A percentile compares a stretch with the other conserved stretches of the same genome.
Evolutionary conservation across 2,329 filamentous ascomycete species (phyloP).

Genomic region (Calonectria leucothoes): DNA sequence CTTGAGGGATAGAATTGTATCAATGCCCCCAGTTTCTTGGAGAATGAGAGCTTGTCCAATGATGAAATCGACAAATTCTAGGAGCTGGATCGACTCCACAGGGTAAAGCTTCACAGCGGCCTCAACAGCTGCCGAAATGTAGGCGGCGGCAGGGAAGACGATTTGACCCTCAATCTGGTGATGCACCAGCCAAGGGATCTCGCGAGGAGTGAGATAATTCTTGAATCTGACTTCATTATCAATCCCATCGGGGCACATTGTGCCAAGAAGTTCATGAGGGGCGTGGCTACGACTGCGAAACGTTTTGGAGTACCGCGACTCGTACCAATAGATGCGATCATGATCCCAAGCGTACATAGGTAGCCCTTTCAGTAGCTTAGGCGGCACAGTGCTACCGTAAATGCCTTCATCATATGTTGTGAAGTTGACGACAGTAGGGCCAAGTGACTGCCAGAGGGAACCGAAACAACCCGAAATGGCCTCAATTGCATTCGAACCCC

Average conservation of each 20-base stretch:
- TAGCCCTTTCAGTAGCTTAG: background rate
- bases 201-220: background rate
- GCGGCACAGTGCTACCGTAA: background rate
- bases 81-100: background rate
- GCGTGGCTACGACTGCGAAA: background rate
- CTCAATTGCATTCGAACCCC: slow-evolving; percentile 1
- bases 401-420: background rate
- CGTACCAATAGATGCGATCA: background rate
- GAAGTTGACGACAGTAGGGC: background rate
- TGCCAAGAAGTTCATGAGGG: background rate
- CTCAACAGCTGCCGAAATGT: slow-evolving; percentile 51
- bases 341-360: background rate
- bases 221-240: background rate
- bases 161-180: slow-evolving; percentile 48
- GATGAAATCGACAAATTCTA: background rate
- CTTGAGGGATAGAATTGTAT: background rate
- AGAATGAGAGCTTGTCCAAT: background rate
- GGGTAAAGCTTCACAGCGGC: background rate
- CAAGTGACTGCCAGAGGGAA: background rate
- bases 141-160: slow-evolving; percentile 54
- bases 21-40: background rate
- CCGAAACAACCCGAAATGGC: background rate
- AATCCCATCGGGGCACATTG: background rate
- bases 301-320: background rate
- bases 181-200: slow-evolving; percentile 52